Conservation (phyloP, 202 grass and related monocot genomes). For the Setaria italica region DNA sequence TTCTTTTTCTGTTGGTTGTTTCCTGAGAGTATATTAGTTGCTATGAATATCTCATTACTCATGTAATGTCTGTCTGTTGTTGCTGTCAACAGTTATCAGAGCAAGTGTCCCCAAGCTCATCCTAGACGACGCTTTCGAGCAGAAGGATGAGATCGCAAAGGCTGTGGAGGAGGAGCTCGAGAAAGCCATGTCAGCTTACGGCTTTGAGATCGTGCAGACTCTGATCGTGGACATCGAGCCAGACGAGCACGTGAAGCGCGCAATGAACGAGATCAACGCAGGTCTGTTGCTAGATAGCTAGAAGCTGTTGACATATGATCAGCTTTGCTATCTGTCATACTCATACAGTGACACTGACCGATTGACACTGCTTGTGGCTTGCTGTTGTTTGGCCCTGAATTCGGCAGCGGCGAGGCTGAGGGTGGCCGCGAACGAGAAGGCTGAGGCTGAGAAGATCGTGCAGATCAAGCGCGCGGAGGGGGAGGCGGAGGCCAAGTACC, state of each 20-base stretch:
- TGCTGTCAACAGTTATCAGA: constrained; percentile 63
- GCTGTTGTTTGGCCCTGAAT: not conserved
- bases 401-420: constrained; percentile 57
- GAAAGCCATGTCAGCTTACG: constrained; percentile 85
- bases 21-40: not conserved
- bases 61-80: not conserved
- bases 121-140: constrained; percentile 69
- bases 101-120: constrained; percentile 69
- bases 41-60: not conserved
- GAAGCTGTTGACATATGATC: not conserved
- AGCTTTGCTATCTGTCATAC: not conserved
- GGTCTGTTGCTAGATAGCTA: constrained; percentile 38
- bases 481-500: constrained; percentile 67
- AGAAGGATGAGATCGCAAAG: constrained; percentile 75
- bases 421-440: constrained; percentile 66
- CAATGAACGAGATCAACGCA: constrained; percentile 94
- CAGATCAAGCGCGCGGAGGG: constrained; percentile 84
- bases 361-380: not conserved
- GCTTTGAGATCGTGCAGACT: constrained; percentile 93
- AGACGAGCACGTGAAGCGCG: constrained; percentile 76
- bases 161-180: constrained; percentile 81
- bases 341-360: not conserved
- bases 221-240: constrained; percentile 96
- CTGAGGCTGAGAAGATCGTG: constrained; percentile 70
- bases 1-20: not conserved